Percentiles rank a stretch among this genome's conserved stretches.
phyloP scores from a whole-genome alignment of 495 filamentous ascomycete genomes.

The Podospora pseudoanserina region DNA sequence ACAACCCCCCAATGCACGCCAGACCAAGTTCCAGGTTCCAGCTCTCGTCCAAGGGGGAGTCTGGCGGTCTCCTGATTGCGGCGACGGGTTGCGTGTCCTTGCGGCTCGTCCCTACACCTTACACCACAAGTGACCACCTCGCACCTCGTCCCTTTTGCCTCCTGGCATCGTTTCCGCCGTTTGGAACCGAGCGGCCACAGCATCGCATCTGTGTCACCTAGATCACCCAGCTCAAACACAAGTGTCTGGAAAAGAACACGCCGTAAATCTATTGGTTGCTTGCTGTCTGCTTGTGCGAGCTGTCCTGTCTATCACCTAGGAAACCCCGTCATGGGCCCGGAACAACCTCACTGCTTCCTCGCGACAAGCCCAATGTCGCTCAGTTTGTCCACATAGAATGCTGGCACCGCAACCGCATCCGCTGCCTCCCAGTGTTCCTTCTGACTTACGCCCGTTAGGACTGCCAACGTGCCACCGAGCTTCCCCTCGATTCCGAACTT shows the following conservation, averaged over 20 bases:
- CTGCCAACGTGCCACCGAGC: slow-evolving; percentile 85
- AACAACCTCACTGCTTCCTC: slow-evolving; percentile 3
- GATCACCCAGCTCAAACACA: not conserved
- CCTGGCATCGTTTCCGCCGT: not conserved
- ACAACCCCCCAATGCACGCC: not conserved
- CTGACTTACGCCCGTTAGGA: slow-evolving; percentile 84
- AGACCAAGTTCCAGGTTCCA: not conserved
- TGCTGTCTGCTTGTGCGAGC: not conserved
- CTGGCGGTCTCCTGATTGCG: not conserved
- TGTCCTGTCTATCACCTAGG: not conserved
- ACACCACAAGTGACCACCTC: not conserved
- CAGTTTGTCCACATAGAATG: slow-evolving; percentile 76
- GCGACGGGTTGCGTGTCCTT: not conserved
- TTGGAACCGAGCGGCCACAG: not conserved
- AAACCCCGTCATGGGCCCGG: not conserved
- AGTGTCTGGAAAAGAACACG: not conserved
- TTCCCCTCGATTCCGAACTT: slow-evolving; percentile 88
- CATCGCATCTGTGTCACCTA: not conserved
- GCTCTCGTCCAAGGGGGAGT: not conserved
- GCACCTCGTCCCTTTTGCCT: not conserved
- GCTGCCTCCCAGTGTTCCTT: slow-evolving; percentile 73
- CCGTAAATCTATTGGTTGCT: slow-evolving; percentile 11
- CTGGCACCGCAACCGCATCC: slow-evolving; percentile 59
- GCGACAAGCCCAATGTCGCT: slow-evolving; percentile 60
- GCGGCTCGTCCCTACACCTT: not conserved